Percentiles rank a stretch among this genome's conserved stretches.
Evolutionary conservation across 495 filamentous ascomycete genomes (phyloP).

Genomic region (Aspergillus heteromorphus): DNA sequence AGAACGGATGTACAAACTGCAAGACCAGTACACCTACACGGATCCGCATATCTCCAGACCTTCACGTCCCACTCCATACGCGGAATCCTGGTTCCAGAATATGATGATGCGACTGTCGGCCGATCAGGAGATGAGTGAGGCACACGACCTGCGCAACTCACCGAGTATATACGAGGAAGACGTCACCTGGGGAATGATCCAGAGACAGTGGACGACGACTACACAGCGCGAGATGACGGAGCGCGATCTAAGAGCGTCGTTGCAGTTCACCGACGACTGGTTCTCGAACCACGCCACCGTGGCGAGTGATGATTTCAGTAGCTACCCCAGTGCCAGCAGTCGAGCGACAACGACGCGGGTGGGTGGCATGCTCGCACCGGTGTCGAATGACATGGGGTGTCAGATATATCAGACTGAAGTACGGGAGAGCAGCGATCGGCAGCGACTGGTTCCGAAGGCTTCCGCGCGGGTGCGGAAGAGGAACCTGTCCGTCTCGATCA

Average conservation of each 20-base stretch:
- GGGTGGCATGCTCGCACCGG: not conserved
- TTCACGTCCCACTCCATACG: not conserved
- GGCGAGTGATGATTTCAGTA: not conserved
- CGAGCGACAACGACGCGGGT: not conserved
- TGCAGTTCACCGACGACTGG: not conserved
- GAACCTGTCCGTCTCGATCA: slow-evolving; percentile 3
- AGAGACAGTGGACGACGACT: not conserved
- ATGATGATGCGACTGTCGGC: slow-evolving; percentile 5
- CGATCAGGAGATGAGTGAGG: not conserved
- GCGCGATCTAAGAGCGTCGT: not conserved
- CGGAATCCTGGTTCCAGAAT: slow-evolving; percentile 13
- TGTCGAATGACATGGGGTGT: not conserved
- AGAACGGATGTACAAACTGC: slow-evolving; percentile 13
- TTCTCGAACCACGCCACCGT: not conserved
- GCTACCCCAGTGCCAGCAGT: not conserved
- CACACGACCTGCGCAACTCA: not conserved
- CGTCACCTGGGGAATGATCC: not conserved
- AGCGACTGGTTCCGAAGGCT: not conserved
- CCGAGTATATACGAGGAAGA: not conserved
- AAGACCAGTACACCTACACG: slow-evolving; percentile 3
- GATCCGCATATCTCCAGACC: not conserved
- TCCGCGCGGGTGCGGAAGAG: slow-evolving; percentile 2
- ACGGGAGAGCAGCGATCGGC: not conserved
- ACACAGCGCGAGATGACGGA: not conserved
- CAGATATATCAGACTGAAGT: slow-evolving; percentile 1